Percentiles rank a stretch among this genome's conserved stretches.
These are phyloP conservation scores for Bipolaris zeicola DNA, from an alignment of 2,329 filamentous ascomycete species.

Conservation along the genomic window DNA sequence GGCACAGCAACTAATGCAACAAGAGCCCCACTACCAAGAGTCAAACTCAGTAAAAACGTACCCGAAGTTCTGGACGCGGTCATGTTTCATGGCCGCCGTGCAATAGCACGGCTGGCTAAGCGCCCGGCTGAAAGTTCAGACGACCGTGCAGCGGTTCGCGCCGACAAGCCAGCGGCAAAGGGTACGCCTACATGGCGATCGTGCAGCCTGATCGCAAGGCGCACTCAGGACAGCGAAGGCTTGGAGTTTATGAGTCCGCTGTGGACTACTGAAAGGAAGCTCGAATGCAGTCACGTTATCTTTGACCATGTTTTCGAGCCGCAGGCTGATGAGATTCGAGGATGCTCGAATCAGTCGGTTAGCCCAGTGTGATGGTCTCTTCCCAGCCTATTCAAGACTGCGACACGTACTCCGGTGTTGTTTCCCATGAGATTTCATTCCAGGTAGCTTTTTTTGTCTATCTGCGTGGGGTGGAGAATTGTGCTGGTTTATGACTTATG, in stretches of 20 bases:
- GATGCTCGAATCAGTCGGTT: too few relatives aligned
- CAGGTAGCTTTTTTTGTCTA: too few relatives aligned
- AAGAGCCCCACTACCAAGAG: neutral
- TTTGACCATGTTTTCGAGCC: too few relatives aligned
- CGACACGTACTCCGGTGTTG: too few relatives aligned
- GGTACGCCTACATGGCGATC: neutral
- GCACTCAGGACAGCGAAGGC: neutral
- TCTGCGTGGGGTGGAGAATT: too few relatives aligned
- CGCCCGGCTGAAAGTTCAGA: slow-evolving; percentile 9
- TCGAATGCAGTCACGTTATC: neutral
- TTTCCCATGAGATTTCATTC: too few relatives aligned
- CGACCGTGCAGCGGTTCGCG: slow-evolving; percentile 11
- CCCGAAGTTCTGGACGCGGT: neutral
- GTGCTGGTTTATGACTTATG: too few relatives aligned
- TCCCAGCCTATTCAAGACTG: too few relatives aligned
- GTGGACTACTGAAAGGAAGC: neutral
- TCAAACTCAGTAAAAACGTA: neutral
- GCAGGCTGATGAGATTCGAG: too few relatives aligned
- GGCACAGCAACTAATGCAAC: neutral
- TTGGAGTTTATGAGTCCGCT: neutral
- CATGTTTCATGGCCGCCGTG: neutral
- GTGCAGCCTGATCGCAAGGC: neutral
- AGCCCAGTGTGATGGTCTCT: too few relatives aligned
- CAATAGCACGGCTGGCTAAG: slow-evolving; percentile 13
- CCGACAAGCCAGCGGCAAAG: slow-evolving; percentile 3